Evolutionary conservation across 73 alveolate genomes (phyloP).

Genomic region (Paramecium sexaurelia): DNA sequence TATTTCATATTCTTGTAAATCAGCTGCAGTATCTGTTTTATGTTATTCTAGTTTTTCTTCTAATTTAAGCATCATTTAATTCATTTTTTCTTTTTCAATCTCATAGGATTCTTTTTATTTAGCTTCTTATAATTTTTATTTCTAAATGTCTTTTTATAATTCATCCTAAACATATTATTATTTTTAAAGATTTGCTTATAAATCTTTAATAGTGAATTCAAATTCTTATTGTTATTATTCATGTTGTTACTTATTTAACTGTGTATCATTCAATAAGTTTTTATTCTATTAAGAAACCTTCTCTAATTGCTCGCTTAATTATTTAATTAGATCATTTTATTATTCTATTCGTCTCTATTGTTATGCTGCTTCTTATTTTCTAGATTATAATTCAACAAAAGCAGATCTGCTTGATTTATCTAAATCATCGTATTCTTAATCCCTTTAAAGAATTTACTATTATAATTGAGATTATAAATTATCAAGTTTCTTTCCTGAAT

Average conservation of each 20-base stretch:
- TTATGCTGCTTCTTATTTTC: not conserved
- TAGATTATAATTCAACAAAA: conserved; percentile 12
- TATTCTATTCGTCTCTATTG: not conserved
- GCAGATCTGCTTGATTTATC: not conserved
- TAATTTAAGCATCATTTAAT: not conserved
- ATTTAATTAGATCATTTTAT: not conserved
- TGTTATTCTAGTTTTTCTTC: not conserved
- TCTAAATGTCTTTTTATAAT: conserved; percentile 8
- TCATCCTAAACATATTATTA: not conserved
- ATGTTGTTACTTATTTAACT: not conserved
- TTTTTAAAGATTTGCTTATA: conserved; percentile 13
- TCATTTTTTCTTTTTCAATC: not conserved
- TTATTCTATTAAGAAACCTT: not conserved
- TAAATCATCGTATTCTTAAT: conserved; percentile 6
- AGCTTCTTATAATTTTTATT: not conserved
- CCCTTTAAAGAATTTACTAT: not conserved
- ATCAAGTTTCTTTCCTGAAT: conserved; percentile 11
- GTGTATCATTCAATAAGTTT: not conserved
- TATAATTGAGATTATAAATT: not conserved
- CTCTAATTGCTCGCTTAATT: not conserved
- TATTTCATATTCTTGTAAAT: not conserved
- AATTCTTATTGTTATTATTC: conserved; percentile 42
- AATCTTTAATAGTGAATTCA: conserved; percentile 40
- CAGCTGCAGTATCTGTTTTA: not conserved
- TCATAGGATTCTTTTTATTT: not conserved